Evolutionary conservation across 805 yeast genomes (phyloP).

Genomic region (Suhomyces emberorum): DNA sequence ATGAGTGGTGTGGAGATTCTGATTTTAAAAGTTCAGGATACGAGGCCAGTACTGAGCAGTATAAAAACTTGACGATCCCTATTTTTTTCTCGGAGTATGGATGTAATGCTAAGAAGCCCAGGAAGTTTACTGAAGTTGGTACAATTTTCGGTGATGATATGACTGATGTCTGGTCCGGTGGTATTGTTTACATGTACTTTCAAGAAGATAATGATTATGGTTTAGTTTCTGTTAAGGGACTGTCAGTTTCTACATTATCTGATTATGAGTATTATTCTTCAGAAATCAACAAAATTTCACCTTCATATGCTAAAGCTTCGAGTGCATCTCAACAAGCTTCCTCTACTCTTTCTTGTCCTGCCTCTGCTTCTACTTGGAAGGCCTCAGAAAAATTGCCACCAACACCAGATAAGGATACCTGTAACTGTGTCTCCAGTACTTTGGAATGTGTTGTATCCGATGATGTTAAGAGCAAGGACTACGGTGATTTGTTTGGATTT

Average conservation of each 20-base stretch:
- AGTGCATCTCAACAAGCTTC: constrained; percentile 29
- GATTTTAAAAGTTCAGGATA: constrained; percentile 64
- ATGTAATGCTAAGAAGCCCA: constrained; percentile 70
- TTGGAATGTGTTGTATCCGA: constrained; percentile 58
- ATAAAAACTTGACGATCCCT: constrained; percentile 70
- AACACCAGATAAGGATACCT: constrained; percentile 62
- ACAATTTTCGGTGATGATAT: constrained; percentile 64
- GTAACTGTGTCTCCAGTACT: constrained; percentile 60
- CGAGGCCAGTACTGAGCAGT: constrained; percentile 66
- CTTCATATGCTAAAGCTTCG: constrained; percentile 36
- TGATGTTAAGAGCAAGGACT: constrained; percentile 53
- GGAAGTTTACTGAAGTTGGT: constrained; percentile 72
- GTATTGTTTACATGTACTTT: constrained; percentile 88
- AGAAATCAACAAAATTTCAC: constrained; percentile 34
- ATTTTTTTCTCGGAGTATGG: constrained; percentile 88
- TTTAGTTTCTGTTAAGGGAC: constrained; percentile 51
- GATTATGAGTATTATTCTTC: constrained; percentile 32
- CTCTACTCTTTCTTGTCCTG: constrained; percentile 58
- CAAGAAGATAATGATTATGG: constrained; percentile 84
- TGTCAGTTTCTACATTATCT: constrained; percentile 15
- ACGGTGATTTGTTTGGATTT: constrained; percentile 53
- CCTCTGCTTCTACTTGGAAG: constrained; percentile 52
- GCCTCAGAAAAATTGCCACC: constrained; percentile 75
- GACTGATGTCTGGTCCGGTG: constrained; percentile 94
- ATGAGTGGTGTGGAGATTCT: constrained; percentile 80